These are phyloP conservation scores for Ganoderma boninense DNA, from an alignment of 1,284 basidiomycete species.

Conservation along the genomic window DNA sequence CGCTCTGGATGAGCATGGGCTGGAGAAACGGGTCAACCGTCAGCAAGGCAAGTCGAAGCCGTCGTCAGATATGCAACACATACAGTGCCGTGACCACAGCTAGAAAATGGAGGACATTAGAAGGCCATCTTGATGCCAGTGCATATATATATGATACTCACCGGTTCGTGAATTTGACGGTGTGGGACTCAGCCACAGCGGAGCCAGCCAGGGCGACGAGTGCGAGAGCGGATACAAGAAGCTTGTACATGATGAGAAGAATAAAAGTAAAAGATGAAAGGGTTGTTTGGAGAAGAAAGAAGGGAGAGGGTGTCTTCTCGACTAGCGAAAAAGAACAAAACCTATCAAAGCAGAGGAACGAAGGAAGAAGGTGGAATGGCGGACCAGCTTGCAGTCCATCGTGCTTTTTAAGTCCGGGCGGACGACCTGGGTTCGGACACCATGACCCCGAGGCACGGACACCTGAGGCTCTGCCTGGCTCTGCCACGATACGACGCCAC, in stretches of 20 bases:
- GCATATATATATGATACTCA: slow-evolving; percentile 30
- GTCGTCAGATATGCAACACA: slow-evolving; percentile 18
- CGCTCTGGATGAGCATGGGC: slow-evolving; percentile 45
- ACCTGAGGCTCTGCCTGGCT: neutral
- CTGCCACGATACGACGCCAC: neutral
- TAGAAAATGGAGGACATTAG: slow-evolving; percentile 19
- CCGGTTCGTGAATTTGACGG: slow-evolving; percentile 47
- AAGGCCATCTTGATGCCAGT: neutral
- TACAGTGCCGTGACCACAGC: slow-evolving; percentile 50
- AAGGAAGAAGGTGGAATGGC: neutral
- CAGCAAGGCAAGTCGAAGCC: neutral
- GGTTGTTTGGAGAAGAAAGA: neutral
- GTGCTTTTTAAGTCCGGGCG: neutral
- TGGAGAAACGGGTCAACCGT: slow-evolving; percentile 16
- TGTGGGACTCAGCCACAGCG: slow-evolving; percentile 47
- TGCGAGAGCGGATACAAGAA: slow-evolving; percentile 40
- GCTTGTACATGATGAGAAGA: slow-evolving; percentile 41
- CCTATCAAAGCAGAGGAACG: neutral
- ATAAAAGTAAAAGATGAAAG: neutral
- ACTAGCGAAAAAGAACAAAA: slow-evolving; percentile 25
- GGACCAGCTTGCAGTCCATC: neutral
- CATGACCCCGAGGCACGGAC: neutral
- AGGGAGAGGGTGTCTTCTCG: slow-evolving; percentile 14
- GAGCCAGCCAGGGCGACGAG: slow-evolving; percentile 36
- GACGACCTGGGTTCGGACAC: neutral